Conservation (phyloP, 1,284 basidiomycete genomes). For the Ustilago shanxiensis region DNA sequence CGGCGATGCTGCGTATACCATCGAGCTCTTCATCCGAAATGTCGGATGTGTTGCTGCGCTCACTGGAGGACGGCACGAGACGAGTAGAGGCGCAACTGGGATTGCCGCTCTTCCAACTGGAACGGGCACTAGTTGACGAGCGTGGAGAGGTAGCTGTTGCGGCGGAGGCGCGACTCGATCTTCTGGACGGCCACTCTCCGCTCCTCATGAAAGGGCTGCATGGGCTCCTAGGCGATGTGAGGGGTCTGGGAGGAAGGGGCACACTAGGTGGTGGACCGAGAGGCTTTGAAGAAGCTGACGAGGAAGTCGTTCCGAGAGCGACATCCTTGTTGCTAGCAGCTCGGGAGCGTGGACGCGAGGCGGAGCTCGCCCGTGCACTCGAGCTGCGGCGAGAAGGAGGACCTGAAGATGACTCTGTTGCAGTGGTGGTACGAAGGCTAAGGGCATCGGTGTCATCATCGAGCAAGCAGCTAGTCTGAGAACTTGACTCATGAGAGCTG, state of each 20-base stretch:
- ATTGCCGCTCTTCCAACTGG: slow-evolving; percentile 9
- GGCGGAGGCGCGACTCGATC: slow-evolving; percentile 25
- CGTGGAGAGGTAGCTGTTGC: slow-evolving; percentile 16
- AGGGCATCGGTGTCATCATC: slow-evolving; percentile 28
- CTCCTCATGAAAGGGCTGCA: slow-evolving; percentile 1
- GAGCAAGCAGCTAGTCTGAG: slow-evolving; percentile 6
- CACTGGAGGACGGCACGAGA: not conserved
- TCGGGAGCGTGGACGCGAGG: slow-evolving; percentile 2
- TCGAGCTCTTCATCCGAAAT: slow-evolving; percentile 29
- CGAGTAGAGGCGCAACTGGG: slow-evolving; percentile 1
- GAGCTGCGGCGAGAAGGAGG: slow-evolving; percentile 13
- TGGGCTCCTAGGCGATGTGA: slow-evolving; percentile 9
- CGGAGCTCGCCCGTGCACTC: slow-evolving; percentile 5
- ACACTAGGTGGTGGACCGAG: slow-evolving; percentile 35
- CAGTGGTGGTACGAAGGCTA: slow-evolving; percentile 22
- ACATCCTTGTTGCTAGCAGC: not conserved
- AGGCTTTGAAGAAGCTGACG: slow-evolving; percentile 10
- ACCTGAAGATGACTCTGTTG: slow-evolving; percentile 17
- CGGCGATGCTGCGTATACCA: slow-evolving; percentile 32
- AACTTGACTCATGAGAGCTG: slow-evolving; percentile 29
- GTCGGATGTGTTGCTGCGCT: slow-evolving; percentile 15
- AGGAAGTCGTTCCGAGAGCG: not conserved
- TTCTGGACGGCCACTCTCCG: slow-evolving; percentile 11
- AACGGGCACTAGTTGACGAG: slow-evolving; percentile 14
- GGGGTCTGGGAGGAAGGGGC: slow-evolving; percentile 38